Conservation (phyloP, 2,329 filamentous ascomycete species). For the Elsinoe fawcettii region DNA sequence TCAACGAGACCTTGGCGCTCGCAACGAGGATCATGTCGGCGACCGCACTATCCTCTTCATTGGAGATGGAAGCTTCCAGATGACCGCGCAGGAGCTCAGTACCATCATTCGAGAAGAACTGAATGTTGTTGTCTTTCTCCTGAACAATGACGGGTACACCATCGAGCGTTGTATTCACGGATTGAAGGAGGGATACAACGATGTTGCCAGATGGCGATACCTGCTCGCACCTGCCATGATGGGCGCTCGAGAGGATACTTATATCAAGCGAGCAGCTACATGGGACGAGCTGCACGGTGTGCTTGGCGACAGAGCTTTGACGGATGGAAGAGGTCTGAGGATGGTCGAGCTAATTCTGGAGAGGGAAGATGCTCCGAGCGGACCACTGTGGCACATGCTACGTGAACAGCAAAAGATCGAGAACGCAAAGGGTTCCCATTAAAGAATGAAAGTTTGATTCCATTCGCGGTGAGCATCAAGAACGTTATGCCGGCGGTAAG, state of each 20-base stretch:
- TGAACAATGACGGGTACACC: slow-evolving; percentile 43
- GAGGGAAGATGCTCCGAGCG: slow-evolving; percentile 16
- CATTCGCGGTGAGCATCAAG: too few species aligned
- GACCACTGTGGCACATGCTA: slow-evolving; percentile 7
- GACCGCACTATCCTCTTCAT: slow-evolving; percentile 62
- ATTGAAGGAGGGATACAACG: slow-evolving; percentile 57
- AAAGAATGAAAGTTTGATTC: too few species aligned
- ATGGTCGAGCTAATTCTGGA: slow-evolving; percentile 17
- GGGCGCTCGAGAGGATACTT: slow-evolving; percentile 51
- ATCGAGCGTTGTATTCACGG: slow-evolving; percentile 43
- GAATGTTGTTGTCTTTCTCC: slow-evolving; percentile 34
- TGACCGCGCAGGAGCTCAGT: slow-evolving; percentile 56
- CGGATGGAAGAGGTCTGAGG: not conserved
- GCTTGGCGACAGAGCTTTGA: slow-evolving; percentile 56
- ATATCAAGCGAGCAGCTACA: slow-evolving; percentile 61
- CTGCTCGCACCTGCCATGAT: slow-evolving; percentile 57
- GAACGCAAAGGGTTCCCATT: not conserved
- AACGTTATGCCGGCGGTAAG: too few species aligned
- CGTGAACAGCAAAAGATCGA: not conserved
- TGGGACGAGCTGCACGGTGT: slow-evolving; percentile 60
- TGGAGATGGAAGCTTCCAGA: slow-evolving; percentile 77
- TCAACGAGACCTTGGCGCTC: slow-evolving; percentile 27
- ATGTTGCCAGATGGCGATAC: slow-evolving; percentile 69
- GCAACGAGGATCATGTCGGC: slow-evolving; percentile 27
- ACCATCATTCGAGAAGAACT: slow-evolving; percentile 48